Evolutionary conservation across 139 green algal species (phyloP).

Genomic region (Protoeuglena noctilucae): DNA sequence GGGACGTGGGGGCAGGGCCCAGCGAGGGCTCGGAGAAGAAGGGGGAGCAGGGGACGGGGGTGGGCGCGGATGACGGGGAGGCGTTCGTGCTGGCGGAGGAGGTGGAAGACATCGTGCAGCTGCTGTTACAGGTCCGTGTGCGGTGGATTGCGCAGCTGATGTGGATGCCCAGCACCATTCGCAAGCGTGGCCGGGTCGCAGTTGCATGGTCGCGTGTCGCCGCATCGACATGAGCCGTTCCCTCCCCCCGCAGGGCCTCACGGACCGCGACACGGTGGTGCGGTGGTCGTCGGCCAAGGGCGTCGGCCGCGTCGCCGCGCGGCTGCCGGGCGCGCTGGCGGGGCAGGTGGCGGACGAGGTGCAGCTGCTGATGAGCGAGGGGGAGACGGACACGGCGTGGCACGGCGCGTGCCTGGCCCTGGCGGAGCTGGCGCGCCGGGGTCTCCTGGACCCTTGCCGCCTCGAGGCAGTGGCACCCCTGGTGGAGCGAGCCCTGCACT

Average conservation of each 20-base stretch:
- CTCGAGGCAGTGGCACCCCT: conserved; percentile 34
- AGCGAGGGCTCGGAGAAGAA: not conserved
- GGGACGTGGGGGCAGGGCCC: not conserved
- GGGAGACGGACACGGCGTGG: conserved; percentile 65
- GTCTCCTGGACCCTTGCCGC: conserved; percentile 61
- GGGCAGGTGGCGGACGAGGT: conserved; percentile 68
- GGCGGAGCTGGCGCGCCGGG: conserved; percentile 77
- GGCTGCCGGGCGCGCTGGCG: conserved; percentile 62
- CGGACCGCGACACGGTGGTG: conserved; percentile 85
- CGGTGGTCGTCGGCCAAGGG: conserved; percentile 88
- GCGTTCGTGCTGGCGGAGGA: conserved; percentile 49
- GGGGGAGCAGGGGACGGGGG: not conserved
- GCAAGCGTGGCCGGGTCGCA: too few relatives aligned
- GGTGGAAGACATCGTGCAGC: conserved; percentile 17
- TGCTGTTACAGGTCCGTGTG: too few relatives aligned
- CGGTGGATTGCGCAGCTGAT: too few relatives aligned
- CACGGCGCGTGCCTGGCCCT: conserved; percentile 89
- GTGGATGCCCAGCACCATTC: too few relatives aligned
- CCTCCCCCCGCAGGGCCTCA: conserved; percentile 34
- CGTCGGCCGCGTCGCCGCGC: conserved; percentile 56
- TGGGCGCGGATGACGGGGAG: conserved; percentile 19
- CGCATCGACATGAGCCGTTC: too few relatives aligned
- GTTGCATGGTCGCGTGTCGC: too few relatives aligned
- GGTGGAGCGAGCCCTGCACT: conserved; percentile 53
- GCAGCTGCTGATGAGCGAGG: conserved; percentile 24